These are phyloP conservation scores for Russula griseocarnosa DNA, from an alignment of 768 basidiomycete genomes.

Conservation along the genomic window DNA sequence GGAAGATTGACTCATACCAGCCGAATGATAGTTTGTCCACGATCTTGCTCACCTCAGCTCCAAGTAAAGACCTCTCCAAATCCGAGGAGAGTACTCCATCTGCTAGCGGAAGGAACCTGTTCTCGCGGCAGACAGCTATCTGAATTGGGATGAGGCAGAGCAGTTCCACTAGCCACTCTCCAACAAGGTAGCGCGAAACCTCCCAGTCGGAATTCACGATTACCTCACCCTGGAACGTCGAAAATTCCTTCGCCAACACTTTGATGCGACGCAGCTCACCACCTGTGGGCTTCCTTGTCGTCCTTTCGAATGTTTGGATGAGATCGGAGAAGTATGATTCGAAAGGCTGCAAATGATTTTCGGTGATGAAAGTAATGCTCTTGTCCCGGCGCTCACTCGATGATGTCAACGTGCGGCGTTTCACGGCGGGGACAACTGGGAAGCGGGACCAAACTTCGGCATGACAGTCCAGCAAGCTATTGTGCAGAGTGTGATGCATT, in stretches of 20 bases:
- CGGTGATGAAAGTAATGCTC: slow-evolving; percentile 45
- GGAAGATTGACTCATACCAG: slow-evolving; percentile 63
- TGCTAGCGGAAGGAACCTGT: slow-evolving; percentile 57
- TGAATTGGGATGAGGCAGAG: slow-evolving; percentile 64
- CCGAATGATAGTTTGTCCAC: slow-evolving; percentile 54
- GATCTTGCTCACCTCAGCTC: slow-evolving; percentile 55
- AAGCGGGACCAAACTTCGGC: slow-evolving; percentile 22
- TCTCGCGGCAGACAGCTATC: slow-evolving; percentile 55
- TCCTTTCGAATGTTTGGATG: slow-evolving; percentile 45
- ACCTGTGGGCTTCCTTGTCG: slow-evolving; percentile 51
- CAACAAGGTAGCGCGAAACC: slow-evolving; percentile 43
- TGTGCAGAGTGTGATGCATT: slow-evolving; percentile 38
- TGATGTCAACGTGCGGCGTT: slow-evolving; percentile 14
- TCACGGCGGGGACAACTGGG: slow-evolving; percentile 16
- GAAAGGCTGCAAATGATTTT: slow-evolving; percentile 38
- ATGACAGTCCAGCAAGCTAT: slow-evolving; percentile 30
- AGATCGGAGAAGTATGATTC: slow-evolving; percentile 44
- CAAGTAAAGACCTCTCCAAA: slow-evolving; percentile 50
- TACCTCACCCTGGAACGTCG: slow-evolving; percentile 30
- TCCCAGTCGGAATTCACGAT: slow-evolving; percentile 19
- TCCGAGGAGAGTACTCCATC: slow-evolving; percentile 51
- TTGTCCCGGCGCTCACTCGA: slow-evolving; percentile 34
- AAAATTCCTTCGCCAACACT: slow-evolving; percentile 36
- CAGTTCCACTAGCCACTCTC: slow-evolving; percentile 61
- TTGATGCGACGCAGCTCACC: slow-evolving; percentile 40